Evolutionary conservation across 441 rosid species (phyloP), one percentile per base, ranked within the genome.

Genomic region (Rhodomyrtus psidioides): DNA sequence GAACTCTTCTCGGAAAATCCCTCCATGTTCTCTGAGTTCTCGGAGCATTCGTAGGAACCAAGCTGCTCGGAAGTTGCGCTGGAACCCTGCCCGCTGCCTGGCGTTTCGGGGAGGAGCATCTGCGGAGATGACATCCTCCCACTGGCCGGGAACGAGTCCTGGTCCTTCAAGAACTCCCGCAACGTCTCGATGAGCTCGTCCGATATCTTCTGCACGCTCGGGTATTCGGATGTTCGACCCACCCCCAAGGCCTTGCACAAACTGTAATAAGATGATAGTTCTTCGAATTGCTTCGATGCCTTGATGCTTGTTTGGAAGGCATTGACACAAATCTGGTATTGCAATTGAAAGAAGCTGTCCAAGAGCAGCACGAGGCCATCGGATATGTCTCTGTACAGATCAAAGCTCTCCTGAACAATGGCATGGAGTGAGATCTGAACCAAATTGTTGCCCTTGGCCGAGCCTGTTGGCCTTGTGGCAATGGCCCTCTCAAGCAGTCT

Each of bases 171-270:
- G 89, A 96, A 97, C 83, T 96, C 99, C 54, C 91, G 92, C 53
- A 96, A 88, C 16, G 98, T 95, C 53, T 92, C 95, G 1, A 97
- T 28, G 51, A 97, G 94, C 88, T 97, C 98, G 7, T 92, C 89
- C 0, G 99, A 95, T 24, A 97, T 91, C 86, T 89, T 94, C 15
- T 94, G 97, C 85, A 95, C 91, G 51, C 94, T 92, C 0, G 98
- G 98, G 79, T 97, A 97, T 87, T 97, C 96, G 0, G 98, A 95
- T 7, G 93, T 94, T 65, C 96, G 89, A 65, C 98, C 98, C 5
- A 97, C 86, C 6, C 94, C 95, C 23, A 46, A 57, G 5, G 90
- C 86, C 81, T 92, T 95, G 55, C 97, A 94, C 8, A 89, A 55
- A 49, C 91, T 92, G 62, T 92, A 97, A 86, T 92, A 97, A 21